A percentile compares a stretch with the other conserved stretches of the same genome.
Conservation (phyloP, 768 basidiomycete species). For the Lanmaoa rubissima region DNA sequence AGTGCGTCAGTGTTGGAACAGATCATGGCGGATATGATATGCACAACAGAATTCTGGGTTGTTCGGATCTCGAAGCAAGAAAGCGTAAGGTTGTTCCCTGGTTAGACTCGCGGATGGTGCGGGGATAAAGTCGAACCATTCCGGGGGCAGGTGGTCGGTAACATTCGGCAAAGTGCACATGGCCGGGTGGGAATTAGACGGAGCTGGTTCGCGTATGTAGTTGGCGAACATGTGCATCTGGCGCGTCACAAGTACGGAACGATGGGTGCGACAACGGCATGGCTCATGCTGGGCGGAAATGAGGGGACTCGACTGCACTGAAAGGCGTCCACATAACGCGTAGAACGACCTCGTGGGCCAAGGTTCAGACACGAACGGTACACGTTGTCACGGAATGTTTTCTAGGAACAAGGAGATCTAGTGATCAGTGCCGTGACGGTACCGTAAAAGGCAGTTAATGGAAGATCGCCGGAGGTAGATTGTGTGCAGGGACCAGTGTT, state of each 20-base stretch:
- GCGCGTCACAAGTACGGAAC: slow-evolving; percentile 9
- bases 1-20: not conserved
- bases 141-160: slow-evolving; percentile 9
- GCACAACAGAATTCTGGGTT: not conserved
- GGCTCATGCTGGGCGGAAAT: slow-evolving; percentile 16
- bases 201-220: slow-evolving; percentile 8
- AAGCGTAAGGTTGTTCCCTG: slow-evolving; percentile 6
- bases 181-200: slow-evolving; percentile 13
- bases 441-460: slow-evolving; percentile 16
- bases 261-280: slow-evolving; percentile 15
- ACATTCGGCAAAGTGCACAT: slow-evolving; percentile 10
- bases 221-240: slow-evolving; percentile 20
- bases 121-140: slow-evolving; percentile 11
- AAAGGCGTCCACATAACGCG: too few relatives aligned
- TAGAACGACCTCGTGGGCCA: too few relatives aligned
- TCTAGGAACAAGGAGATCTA: not conserved
- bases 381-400: slow-evolving; percentile 7
- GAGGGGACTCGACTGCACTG: not conserved
- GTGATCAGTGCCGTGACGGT: slow-evolving; percentile 1
- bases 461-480: slow-evolving; percentile 22
- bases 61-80: slow-evolving; percentile 13
- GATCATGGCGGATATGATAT: slow-evolving; percentile 14
- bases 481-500: slow-evolving; percentile 2
- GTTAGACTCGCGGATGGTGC: slow-evolving; percentile 1
- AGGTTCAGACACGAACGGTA: too few relatives aligned